Evolutionary conservation across 768 basidiomycete species (phyloP), one percentile per base, ranked within the genome.

Genomic region (Suillus discolor): DNA sequence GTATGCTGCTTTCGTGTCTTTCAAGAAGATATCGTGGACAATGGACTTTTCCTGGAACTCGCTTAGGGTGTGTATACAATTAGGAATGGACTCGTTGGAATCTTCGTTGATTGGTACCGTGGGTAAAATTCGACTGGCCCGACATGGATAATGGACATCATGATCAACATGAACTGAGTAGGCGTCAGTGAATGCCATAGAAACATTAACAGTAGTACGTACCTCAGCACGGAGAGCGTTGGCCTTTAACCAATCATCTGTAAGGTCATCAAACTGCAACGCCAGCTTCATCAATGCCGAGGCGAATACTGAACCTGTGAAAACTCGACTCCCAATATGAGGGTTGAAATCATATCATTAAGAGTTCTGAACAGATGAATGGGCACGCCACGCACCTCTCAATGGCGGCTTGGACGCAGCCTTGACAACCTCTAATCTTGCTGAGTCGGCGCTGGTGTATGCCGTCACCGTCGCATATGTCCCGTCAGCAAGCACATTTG

Each of bases 21-120:
- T 84, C 69, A 96, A 79, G 79, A 94, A 93, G 60, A 91, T 85
- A 61, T 90, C 86, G 51, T 89, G 84, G 3, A 91, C 87, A 44
- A 81, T 81, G 13, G 80, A 77, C 49, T 83, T 80, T 7, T 82
- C 80, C 65, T 88, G 82, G 41, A 97, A 80, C 68, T 95, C 89
- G 70, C 95, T 94, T 71, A 99, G 81, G 1, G 96, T 94, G 74
- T 94, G 92, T 62, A 99, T 91, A 79, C 97, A 99, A 77, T 91
- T 93, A 84, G 97, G 87, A 78, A 99, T 94, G 31, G 97, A 89
- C 78, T 99, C 97, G 70, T 88, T 91, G 6, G 95, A 96, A 76
- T 99, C 97, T 75, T 99, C 97, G 80, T 99, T 97, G 69, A 99
- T 99, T 20, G 93, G 92, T 2, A 89, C 90, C 0, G 93, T 88